A percentile compares a stretch with the other conserved stretches of the same genome.
phyloP scores from a whole-genome alignment of 192 early-diverging fungal species.

The Podila epicladia region DNA sequence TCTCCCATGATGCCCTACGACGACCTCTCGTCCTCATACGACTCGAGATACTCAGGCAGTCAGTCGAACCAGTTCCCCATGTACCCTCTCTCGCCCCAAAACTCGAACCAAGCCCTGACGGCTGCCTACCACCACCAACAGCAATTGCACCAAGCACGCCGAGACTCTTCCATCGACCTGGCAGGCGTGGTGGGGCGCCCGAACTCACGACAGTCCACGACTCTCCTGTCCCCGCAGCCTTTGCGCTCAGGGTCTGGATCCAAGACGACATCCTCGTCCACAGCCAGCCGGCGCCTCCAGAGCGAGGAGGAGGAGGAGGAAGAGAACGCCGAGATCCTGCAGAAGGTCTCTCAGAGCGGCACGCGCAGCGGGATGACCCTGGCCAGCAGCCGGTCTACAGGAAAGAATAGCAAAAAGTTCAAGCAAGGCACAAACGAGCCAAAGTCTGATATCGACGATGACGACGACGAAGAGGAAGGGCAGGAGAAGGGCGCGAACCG shows the following conservation, averaged over 20 bases:
- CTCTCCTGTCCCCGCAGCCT: background rate
- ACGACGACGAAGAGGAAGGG: constrained; percentile 40
- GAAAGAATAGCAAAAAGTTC: background rate
- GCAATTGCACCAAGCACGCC: background rate
- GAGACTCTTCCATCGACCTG: constrained; percentile 3
- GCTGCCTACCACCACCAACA: background rate
- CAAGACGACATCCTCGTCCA: background rate
- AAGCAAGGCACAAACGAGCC: background rate
- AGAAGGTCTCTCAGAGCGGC: constrained; percentile 1
- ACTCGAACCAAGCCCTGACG: constrained; percentile 12
- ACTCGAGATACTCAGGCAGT: constrained; percentile 18
- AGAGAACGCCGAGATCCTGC: constrained; percentile 26
- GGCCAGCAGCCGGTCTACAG: background rate
- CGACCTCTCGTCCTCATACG: background rate
- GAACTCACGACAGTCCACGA: background rate
- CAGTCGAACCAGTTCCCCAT: constrained; percentile 12
- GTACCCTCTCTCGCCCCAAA: constrained; percentile 4
- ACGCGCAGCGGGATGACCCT: background rate
- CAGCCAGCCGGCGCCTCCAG: background rate
- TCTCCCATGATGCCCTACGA: constrained; percentile 6
- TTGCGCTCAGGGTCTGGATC: background rate
- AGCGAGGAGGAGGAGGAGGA: constrained; percentile 14
- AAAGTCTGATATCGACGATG: background rate
- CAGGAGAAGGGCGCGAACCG: constrained; percentile 30
- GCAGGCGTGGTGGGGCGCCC: background rate